Evolutionary conservation across 768 basidiomycete genomes (phyloP).

Genomic region (Chalciporus pseudorubinellus): DNA sequence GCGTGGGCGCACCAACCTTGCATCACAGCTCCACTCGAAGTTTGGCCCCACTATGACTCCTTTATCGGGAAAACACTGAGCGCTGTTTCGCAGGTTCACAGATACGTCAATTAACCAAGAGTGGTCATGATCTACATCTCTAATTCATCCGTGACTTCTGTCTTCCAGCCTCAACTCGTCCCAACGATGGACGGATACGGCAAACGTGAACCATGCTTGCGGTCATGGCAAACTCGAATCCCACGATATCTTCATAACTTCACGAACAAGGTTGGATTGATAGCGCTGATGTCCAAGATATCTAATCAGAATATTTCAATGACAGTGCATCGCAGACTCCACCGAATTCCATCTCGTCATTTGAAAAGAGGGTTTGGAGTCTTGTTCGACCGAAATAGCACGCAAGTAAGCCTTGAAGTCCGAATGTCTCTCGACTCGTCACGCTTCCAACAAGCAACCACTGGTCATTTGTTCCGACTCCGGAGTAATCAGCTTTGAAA

Average conservation of each 20-base stretch:
- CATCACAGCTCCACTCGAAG: background rate
- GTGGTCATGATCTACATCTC: background rate
- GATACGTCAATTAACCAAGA: background rate
- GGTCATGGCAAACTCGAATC: too few species aligned
- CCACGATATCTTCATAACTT: too few species aligned
- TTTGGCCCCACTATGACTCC: background rate
- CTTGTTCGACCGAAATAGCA: background rate
- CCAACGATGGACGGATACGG: too few species aligned
- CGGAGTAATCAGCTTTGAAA: constrained; percentile 1
- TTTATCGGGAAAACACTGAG: too few species aligned
- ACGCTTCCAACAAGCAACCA: constrained; percentile 25
- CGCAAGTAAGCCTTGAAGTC: constrained; percentile 17
- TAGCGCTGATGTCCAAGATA: background rate
- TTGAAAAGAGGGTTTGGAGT: background rate
- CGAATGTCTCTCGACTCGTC: constrained; percentile 23
- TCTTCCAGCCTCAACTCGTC: too few species aligned
- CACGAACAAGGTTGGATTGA: background rate
- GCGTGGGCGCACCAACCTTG: background rate
- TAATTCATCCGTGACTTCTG: too few species aligned
- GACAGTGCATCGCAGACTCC: too few species aligned
- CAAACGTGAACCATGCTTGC: too few species aligned
- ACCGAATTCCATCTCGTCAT: too few species aligned
- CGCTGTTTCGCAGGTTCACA: too few species aligned
- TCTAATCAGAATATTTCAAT: background rate
- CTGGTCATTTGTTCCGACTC: too few species aligned